phyloP scores from a whole-genome alignment of 345 rosid species.

The Cochlearia excelsa region DNA sequence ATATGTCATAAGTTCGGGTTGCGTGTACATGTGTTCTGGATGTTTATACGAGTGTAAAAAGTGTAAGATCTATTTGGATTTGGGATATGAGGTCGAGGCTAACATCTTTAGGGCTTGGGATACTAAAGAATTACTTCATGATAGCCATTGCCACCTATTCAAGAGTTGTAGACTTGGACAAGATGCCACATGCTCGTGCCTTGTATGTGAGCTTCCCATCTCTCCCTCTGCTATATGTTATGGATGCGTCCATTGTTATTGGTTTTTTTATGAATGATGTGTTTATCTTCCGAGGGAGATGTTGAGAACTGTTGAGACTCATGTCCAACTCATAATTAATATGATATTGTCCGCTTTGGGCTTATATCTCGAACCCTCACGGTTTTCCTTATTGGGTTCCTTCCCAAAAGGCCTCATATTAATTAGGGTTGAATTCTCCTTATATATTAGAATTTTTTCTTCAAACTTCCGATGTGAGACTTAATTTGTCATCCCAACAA shows the following conservation, averaged over 20 bases:
- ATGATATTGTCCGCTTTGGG: too few relatives aligned
- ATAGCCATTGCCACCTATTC: background rate
- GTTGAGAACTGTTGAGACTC: too few relatives aligned
- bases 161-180: background rate
- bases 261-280: slow-evolving; percentile 6
- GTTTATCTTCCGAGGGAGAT: slow-evolving; percentile 5
- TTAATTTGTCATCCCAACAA: too few relatives aligned
- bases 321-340: too few relatives aligned
- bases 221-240: slow-evolving; percentile 7
- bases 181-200: background rate
- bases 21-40: background rate
- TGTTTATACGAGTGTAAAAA: background rate
- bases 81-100: background rate
- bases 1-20: background rate
- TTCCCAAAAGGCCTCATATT: too few relatives aligned
- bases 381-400: too few relatives aligned
- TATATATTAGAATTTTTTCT: too few relatives aligned
- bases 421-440: too few relatives aligned
- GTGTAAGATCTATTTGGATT: slow-evolving; percentile 12
- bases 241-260: slow-evolving; percentile 14
- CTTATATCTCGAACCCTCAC: too few relatives aligned
- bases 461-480: too few relatives aligned
- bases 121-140: background rate
- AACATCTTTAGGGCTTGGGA: background rate
- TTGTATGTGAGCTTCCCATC: background rate